phyloP scores from a whole-genome alignment of 352 stramenopile genomes.

The Phytophthora colocasiae region DNA sequence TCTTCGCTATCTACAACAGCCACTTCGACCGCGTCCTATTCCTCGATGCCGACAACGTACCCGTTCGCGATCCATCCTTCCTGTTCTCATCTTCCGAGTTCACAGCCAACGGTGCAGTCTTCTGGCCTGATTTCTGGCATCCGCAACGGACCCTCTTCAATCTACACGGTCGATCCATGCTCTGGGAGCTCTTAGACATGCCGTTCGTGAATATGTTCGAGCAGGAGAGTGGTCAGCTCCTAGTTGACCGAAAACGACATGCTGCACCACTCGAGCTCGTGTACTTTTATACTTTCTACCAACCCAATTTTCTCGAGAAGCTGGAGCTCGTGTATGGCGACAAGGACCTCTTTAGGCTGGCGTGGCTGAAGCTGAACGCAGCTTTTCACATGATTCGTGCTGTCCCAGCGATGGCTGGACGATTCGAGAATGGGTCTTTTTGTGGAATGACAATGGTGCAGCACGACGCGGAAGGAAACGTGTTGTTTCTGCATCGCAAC shows the following conservation, averaged over 20 bases:
- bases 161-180: conserved; percentile 45
- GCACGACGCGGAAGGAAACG: conserved; percentile 32
- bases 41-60: conserved; percentile 61
- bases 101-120: conserved; percentile 43
- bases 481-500: conserved; percentile 58
- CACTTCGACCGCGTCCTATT: conserved; percentile 48
- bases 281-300: conserved; percentile 45
- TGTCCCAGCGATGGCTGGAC: conserved; percentile 35
- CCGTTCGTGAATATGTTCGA: conserved; percentile 60
- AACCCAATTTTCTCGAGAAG: conserved; percentile 31
- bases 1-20: conserved; percentile 50
- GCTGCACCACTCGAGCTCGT: conserved; percentile 34
- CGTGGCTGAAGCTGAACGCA: conserved; percentile 46
- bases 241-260: conserved; percentile 42
- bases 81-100: conserved; percentile 49
- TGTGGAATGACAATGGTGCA: conserved; percentile 55
- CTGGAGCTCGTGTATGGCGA: conserved; percentile 44
- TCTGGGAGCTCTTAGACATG: conserved; percentile 53
- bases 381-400: conserved; percentile 49
- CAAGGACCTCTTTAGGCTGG: conserved; percentile 61
- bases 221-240: conserved; percentile 61
- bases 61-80: conserved; percentile 45
- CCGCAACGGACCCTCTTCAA: conserved; percentile 57
- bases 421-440: conserved; percentile 33
- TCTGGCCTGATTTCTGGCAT: conserved; percentile 75